A percentile compares a stretch with the other conserved stretches of the same genome.
These are phyloP conservation scores for Kokia cookei DNA, from an alignment of 441 rosid genomes.

Conservation along the genomic window DNA sequence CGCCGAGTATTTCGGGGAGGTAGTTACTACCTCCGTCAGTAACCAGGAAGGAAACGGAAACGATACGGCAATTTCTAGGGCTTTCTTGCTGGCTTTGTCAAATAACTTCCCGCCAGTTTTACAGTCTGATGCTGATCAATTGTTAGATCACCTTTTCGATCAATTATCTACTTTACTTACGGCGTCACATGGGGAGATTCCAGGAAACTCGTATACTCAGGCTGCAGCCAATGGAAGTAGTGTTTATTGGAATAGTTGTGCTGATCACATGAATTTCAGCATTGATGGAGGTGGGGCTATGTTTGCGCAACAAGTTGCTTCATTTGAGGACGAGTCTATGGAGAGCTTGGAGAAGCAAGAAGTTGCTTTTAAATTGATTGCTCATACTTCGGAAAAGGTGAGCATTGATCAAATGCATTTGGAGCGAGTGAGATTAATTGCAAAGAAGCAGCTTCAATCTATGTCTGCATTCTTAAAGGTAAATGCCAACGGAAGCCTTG, in stretches of 20 bases:
- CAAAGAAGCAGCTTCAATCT: constrained; percentile 88
- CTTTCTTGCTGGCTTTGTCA: constrained; percentile 64
- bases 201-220: constrained; percentile 41
- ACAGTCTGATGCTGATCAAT: constrained; percentile 56
- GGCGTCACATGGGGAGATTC: constrained; percentile 48
- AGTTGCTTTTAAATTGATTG: constrained; percentile 74
- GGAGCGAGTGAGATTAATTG: constrained; percentile 65
- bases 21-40: constrained; percentile 43
- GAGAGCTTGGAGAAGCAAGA: constrained; percentile 91
- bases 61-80: constrained; percentile 45
- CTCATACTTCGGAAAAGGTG: constrained; percentile 60
- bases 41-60: constrained; percentile 23
- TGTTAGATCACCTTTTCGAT: constrained; percentile 60
- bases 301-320: constrained; percentile 56
- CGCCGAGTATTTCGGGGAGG: constrained; percentile 61
- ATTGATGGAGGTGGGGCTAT: constrained; percentile 54
- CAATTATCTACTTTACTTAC: constrained; percentile 47
- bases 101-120: constrained; percentile 61
- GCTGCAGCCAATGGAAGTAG: constrained; percentile 65
- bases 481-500: constrained; percentile 5
- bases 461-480: constrained; percentile 91
- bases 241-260: constrained; percentile 52
- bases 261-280: constrained; percentile 35
- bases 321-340: constrained; percentile 77
- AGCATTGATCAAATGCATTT: constrained; percentile 65